Base-by-base conservation (phyloP, 192 early-diverging fungal genomes). In the Lobosporangium transversale region DNA sequence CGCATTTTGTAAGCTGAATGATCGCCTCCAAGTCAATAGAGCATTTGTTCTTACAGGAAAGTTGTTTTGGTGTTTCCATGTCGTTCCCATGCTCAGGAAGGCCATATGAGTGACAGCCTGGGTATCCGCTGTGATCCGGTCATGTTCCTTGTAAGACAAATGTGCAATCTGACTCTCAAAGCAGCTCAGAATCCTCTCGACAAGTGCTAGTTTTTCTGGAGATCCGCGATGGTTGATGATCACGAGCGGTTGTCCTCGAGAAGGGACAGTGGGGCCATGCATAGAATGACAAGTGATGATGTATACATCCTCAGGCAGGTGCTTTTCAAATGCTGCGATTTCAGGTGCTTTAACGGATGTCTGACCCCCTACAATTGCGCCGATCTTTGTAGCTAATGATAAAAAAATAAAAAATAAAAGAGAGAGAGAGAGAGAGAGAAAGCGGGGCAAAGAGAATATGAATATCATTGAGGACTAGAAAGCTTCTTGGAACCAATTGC, bases 341-440 rank as follows among this genome's bases (percentile, higher is more conserved):
- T 99, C 97, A 0, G 94, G 96, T 62, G 90, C 88, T 81, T 98
- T 98, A 18, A 98, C 94, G 4, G 96, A 98, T 27, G 96, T 98
- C 85, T 97, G 97, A 17, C 97, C 97, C 1, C 87, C 89, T 0
- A 96, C 96, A 59, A 97, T 91, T 6, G 96, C 92, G 2, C 89
- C 90, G 20, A 95, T 64, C 57, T 96, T 96, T 14, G 95, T 94
- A 1, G 95, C 94, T 85, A 66, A 32, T 50, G 0, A 18, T 4
- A 32, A 18, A 15, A 53, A 1, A 9, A 53, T 29, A 17, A 53
- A 8, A 9, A 4, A 8, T 15, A 53, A 37, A 45, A 44, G 83
- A 18, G 42, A 50, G 48, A 15, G 9, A 27, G 2, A 48, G 29
- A 27, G 24, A 23, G n/a, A n/a, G n/a, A n/a, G n/a, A n/a, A n/a